A percentile compares a stretch with the other conserved stretches of the same genome.
phyloP scores from a whole-genome alignment of 352 stramenopile genomes.

The Pythium rishiriense region DNA sequence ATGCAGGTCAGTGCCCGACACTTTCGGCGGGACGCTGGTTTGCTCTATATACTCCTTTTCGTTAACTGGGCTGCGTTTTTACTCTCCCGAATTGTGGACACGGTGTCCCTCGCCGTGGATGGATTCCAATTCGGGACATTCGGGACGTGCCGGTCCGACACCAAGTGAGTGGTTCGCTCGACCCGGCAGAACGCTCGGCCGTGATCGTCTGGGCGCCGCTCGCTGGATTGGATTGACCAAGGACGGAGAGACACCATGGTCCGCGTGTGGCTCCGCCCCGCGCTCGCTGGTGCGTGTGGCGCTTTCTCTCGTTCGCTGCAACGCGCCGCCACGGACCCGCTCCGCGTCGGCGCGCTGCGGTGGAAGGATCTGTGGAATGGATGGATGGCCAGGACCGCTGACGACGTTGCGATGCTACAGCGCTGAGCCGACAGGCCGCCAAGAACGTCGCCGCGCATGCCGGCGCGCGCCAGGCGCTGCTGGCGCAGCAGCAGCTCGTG shows the following conservation, averaged over 20 bases:
- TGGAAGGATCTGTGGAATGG: background rate
- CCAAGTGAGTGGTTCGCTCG: slow-evolving; percentile 34
- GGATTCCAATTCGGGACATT: slow-evolving; percentile 24
- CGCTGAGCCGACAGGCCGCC: slow-evolving; percentile 27
- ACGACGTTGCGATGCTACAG: slow-evolving; percentile 19
- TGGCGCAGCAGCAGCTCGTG: slow-evolving; percentile 19
- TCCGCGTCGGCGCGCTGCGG: too few relatives aligned
- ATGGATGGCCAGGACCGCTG: slow-evolving; percentile 10
- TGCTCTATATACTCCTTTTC: slow-evolving; percentile 15
- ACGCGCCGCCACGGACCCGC: too few relatives aligned
- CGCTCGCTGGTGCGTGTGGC: slow-evolving; percentile 42
- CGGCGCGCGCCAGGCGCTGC: slow-evolving; percentile 18
- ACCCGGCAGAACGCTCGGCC: slow-evolving; percentile 26
- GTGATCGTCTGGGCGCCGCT: slow-evolving; percentile 29
- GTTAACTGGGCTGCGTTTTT: background rate
- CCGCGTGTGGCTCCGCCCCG: slow-evolving; percentile 70
- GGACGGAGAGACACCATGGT: slow-evolving; percentile 49
- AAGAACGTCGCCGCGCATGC: slow-evolving; percentile 21
- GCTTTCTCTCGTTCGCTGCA: background rate
- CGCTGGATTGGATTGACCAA: slow-evolving; percentile 25
- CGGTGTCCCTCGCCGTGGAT: slow-evolving; percentile 14
- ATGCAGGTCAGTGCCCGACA: too few relatives aligned
- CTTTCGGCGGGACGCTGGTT: too few relatives aligned
- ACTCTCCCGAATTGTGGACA: background rate
- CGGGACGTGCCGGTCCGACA: slow-evolving; percentile 21